These are phyloP conservation scores for Phaffomyces antillensis DNA, from an alignment of 805 yeast species.

Conservation along the genomic window DNA sequence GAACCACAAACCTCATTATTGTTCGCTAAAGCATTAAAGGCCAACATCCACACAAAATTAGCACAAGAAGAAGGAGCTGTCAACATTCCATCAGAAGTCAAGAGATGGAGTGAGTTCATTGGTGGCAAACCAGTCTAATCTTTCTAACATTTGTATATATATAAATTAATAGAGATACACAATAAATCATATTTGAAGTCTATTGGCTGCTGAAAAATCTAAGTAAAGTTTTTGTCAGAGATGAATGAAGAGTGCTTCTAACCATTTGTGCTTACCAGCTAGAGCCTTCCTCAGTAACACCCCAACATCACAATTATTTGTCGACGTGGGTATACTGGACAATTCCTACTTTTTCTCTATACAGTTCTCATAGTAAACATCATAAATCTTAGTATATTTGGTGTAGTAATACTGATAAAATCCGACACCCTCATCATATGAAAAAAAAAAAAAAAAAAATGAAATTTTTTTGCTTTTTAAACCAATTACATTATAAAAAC, in stretches of 20 bases:
- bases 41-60: slow-evolving; percentile 51
- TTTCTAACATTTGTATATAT: neutral
- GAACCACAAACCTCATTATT: slow-evolving; percentile 90
- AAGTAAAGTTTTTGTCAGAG: no score
- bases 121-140: slow-evolving; percentile 79
- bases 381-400: no score
- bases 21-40: slow-evolving; percentile 77
- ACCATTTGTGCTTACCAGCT: no score
- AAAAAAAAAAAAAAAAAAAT: neutral
- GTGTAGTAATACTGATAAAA: no score
- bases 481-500: neutral
- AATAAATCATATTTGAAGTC: neutral
- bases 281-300: no score
- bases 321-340: no score
- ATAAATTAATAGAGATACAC: neutral
- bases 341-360: no score
- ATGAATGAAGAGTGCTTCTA: no score
- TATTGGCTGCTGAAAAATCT: no score
- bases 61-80: slow-evolving; percentile 38
- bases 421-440: no score
- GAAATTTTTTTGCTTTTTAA: neutral
- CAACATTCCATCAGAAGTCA: slow-evolving; percentile 75
- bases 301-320: no score
- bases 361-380: no score
- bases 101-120: slow-evolving; percentile 94